Base-by-base conservation (phyloP, 768 basidiomycete genomes). In the Hysterangium stoloniferum region DNA sequence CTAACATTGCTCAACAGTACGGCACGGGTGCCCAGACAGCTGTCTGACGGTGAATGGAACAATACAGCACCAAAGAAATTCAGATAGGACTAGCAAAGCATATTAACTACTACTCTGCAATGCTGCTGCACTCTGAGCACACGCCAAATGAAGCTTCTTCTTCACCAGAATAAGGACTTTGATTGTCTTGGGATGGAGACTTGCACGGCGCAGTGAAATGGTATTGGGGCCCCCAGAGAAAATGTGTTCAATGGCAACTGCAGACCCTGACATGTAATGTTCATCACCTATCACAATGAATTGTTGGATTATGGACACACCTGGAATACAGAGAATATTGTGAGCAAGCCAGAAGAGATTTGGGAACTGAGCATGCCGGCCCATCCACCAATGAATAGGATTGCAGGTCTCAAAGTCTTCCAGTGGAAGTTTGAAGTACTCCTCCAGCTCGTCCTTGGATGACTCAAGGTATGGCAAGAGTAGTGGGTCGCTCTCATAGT, bases 301-400 rank as follows among this genome's bases (percentile, higher is more conserved):
- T n/a, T n/a, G n/a, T 17, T 2, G 25, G 8, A 17, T 2, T 4
- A 4, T 43, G 4, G 6, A 29, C 58, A 15, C 32, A 58, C 60
- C 60, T 33, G 59, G 60, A 41, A 61, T 61, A 27, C 48, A 48
- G 2, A 58, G 52, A 44, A 61, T 45, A 29, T 60, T 57, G 17
- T 40, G 57, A 8, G 60, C 57, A 17, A 61, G 45, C 1, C 34
- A 42, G 25, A 35, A 58, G 7, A 60, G 49, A 28, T 55, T 60
- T 4, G 59, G 57, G 35, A 61, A 61, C 37, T 61, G 53, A 17
- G 44, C 28, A 11, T 50, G 54, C 29, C 55, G 59, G 11, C 34
- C 47, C 25, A 32, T 36, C 59, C 60, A 61, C 60, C 60, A 61
- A 9, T 46, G 4, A 11, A 61, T 28, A 13, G 60, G 60, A 41